Evolutionary conservation across 2,329 filamentous ascomycete genomes (phyloP), one percentile per base, ranked within the genome.

Genomic region (Sporothrix curviconia): DNA sequence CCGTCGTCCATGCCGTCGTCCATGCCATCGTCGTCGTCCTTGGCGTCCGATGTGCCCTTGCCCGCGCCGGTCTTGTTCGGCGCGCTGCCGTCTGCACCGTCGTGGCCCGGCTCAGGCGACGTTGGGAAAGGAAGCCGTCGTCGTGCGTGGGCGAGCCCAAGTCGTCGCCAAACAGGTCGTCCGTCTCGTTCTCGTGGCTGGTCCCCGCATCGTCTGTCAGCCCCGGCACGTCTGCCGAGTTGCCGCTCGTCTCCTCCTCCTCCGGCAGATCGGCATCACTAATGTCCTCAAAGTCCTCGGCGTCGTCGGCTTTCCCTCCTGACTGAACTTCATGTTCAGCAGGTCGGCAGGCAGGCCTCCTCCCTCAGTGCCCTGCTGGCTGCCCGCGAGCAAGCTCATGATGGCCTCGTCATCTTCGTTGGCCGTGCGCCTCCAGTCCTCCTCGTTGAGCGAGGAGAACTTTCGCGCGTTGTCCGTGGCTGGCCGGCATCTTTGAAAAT

Each of bases 241-340:
- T 68, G 30, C 54, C 56, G 3, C 57, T 42, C 15, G 61, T 72
- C 56, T 85, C 81, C 60, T 89, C 85, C 62, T 94, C 90, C 7
- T 94, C 90, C 11, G 90, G 87, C 7, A 96, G 79, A 62, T 96
- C 92, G 68, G 95, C 91, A 69, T 97, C 92, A 61, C 97, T 92
- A 65, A 81, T 97, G 68, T 99, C 92, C 61, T 94, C 76, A 43
- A 79, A 99, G 68, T 99, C 94, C 61, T 94, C 75, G 40, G 94
- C 94, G 72, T 97, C 89, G 60, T 91, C 91, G 56, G 91, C 92
- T 72, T 99, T 99, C 90, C 87, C 7, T 78, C 77, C 62, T 84
- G 78, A 62, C 85, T 84, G 62, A 86, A 80, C 24, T 77, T 55
- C 28, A 63, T 54, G 47, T 63, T 67, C 30, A 78, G 72, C 59